Conservation (phyloP, 495 filamentous ascomycete species). For the Penicillium cosmopolitanum region DNA sequence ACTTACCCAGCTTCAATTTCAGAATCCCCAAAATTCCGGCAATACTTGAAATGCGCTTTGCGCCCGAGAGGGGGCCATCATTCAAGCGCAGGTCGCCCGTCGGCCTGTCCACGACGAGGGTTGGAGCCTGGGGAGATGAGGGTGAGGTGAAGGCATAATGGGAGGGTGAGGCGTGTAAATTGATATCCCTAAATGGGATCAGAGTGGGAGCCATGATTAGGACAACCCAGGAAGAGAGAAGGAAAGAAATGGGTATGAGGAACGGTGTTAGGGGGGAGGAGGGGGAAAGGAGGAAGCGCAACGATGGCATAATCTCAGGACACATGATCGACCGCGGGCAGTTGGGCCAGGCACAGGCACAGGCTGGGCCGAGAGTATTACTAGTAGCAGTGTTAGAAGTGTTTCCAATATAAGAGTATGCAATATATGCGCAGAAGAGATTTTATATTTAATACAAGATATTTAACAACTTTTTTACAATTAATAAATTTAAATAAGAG, state of each 20-base stretch:
- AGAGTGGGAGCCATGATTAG: conserved; percentile 55
- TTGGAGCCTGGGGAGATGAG: conserved; percentile 84
- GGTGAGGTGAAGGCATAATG: conserved; percentile 97
- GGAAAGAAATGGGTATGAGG: conserved; percentile 7
- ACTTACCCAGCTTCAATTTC: conserved; percentile 81
- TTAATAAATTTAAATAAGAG: too few relatives aligned
- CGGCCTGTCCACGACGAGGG: conserved; percentile 85
- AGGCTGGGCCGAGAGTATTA: neutral
- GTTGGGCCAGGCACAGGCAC: conserved; percentile 11
- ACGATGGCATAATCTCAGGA: conserved; percentile 22
- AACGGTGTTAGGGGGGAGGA: conserved; percentile 13
- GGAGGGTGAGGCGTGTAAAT: conserved; percentile 85
- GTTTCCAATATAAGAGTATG: too few relatives aligned
- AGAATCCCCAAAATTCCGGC: conserved; percentile 93
- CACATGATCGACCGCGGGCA: conserved; percentile 33
- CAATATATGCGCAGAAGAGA: too few relatives aligned
- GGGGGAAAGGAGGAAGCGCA: conserved; percentile 14
- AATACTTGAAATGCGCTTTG: conserved; percentile 88
- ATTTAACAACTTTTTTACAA: too few relatives aligned
- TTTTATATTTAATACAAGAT: too few relatives aligned
- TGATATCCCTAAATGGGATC: conserved; percentile 93
- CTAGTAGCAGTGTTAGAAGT: neutral
- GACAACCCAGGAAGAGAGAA: conserved; percentile 9
- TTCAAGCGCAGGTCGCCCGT: conserved; percentile 88
- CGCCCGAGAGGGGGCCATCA: conserved; percentile 72